phyloP scores from a whole-genome alignment of 768 basidiomycete genomes.

The Lactarius sp. region DNA sequence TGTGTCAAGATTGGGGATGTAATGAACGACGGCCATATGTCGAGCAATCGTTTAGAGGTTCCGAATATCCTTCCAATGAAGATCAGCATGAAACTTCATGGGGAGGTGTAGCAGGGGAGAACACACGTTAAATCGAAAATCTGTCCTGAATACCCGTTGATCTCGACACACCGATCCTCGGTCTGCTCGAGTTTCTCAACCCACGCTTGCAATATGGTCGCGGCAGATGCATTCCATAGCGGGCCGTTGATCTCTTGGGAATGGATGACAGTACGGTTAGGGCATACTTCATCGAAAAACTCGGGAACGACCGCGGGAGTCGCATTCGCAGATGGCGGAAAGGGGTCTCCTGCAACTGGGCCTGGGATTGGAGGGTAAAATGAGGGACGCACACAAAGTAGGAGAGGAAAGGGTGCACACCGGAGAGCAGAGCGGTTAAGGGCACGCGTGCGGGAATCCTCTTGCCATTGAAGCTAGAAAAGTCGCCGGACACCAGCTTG shows the following conservation, averaged over 20 bases:
- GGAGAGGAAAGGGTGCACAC: constrained; percentile 34
- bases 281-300: constrained; percentile 33
- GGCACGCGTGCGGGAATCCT: too few species aligned
- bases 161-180: constrained; percentile 39
- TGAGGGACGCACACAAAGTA: background rate
- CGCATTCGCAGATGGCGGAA: constrained; percentile 24
- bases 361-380: constrained; percentile 28
- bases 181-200: constrained; percentile 30
- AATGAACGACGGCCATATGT: too few species aligned
- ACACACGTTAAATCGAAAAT: too few species aligned
- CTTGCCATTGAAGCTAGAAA: too few species aligned
- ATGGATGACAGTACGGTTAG: constrained; percentile 29
- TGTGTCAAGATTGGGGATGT: too few species aligned
- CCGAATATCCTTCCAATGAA: too few species aligned
- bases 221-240: constrained; percentile 28
- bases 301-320: constrained; percentile 33
- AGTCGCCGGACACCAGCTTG: too few species aligned
- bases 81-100: background rate
- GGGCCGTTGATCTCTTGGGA: constrained; percentile 32
- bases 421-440: too few species aligned
- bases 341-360: constrained; percentile 39
- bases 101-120: too few species aligned
- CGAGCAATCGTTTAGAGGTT: too few species aligned
- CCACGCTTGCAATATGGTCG: constrained; percentile 7
- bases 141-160: too few species aligned